Conservation (phyloP, 768 basidiomycete species). For the Hygrophorus russula region DNA sequence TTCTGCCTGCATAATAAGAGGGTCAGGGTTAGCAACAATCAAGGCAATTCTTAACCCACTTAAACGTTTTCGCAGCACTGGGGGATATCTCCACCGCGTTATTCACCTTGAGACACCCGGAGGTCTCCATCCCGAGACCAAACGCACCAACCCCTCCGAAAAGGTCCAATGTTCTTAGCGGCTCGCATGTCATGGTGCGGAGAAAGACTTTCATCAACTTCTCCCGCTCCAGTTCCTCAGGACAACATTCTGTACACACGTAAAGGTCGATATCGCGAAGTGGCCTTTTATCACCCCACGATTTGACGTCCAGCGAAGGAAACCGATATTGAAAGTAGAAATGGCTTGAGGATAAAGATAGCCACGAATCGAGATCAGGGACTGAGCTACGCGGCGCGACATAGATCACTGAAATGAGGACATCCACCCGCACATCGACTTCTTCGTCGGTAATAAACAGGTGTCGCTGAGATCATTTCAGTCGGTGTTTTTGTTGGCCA, state of each 20-base stretch:
- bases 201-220: constrained; percentile 24
- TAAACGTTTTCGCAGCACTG: constrained; percentile 56
- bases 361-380: constrained; percentile 29
- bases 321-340: constrained; percentile 49
- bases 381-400: constrained; percentile 27
- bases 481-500: constrained; percentile 2
- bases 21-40: background rate
- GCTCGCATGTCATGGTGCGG: constrained; percentile 13
- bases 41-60: constrained; percentile 25
- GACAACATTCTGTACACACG: constrained; percentile 30
- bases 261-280: constrained; percentile 22
- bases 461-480: constrained; percentile 33
- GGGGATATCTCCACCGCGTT: constrained; percentile 69
- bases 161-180: constrained; percentile 28
- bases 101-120: constrained; percentile 42
- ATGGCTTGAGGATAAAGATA: constrained; percentile 39
- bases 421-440: constrained; percentile 18
- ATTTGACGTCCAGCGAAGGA: constrained; percentile 24
- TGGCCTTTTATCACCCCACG: constrained; percentile 24
- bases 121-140: constrained; percentile 43
- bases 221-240: constrained; percentile 19
- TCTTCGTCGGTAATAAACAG: constrained; percentile 46
- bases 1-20: constrained; percentile 31
- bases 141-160: constrained; percentile 55
- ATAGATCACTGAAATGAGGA: constrained; percentile 37